phyloP scores from a whole-genome alignment of 495 filamentous ascomycete species.

The Geoglossum glabrum region DNA sequence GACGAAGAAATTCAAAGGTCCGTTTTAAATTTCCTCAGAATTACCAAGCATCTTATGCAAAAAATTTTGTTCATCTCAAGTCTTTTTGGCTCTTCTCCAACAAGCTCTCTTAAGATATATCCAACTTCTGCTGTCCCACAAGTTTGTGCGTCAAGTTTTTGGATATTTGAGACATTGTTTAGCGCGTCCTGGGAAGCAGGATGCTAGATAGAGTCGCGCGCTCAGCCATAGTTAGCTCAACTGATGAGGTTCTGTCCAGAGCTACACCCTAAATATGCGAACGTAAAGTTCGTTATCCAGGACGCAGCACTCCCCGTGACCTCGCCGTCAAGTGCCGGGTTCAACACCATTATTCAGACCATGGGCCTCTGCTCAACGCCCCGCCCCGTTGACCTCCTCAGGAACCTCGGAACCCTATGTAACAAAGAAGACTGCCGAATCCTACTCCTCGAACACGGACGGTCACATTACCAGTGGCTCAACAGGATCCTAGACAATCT shows the following conservation, averaged over 20 bases:
- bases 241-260: conserved; percentile 7
- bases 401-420: conserved; percentile 31
- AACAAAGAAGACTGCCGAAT: conserved; percentile 24
- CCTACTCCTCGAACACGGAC: conserved; percentile 79
- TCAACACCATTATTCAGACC: conserved; percentile 78
- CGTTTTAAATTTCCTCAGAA: neutral
- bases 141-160: no score
- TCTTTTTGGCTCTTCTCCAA: neutral
- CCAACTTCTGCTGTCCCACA: no score
- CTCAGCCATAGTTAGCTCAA: neutral
- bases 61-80: neutral
- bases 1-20: conserved; percentile 32
- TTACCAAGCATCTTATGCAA: neutral
- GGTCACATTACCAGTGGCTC: conserved; percentile 53
- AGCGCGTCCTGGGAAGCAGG: neutral
- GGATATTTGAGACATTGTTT: neutral
- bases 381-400: conserved; percentile 48
- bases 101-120: no score
- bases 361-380: conserved; percentile 82
- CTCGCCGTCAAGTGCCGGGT: conserved; percentile 25
- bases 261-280: conserved; percentile 25
- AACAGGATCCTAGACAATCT: conserved; percentile 60
- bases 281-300: conserved; percentile 24
- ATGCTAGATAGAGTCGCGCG: neutral
- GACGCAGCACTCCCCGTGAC: conserved; percentile 10